Evolutionary conservation across 2,329 filamentous ascomycete genomes (phyloP).

Genomic region (Clonostachys rhizophaga): DNA sequence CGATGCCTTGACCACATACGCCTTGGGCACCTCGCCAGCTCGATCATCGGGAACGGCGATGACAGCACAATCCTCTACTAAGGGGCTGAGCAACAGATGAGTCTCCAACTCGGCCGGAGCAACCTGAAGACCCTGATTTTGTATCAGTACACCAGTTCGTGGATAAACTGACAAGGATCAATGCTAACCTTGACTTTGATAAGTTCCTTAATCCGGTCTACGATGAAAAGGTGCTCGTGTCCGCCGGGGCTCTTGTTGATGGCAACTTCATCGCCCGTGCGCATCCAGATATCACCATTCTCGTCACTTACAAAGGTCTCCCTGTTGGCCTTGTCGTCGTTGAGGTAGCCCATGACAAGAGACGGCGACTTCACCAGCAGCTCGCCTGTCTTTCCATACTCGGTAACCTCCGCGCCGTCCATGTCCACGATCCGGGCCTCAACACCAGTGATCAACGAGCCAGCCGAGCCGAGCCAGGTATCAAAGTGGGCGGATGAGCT

Average conservation of each 20-base stretch:
- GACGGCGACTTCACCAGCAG: constrained; percentile 68
- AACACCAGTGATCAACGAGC: too few species aligned
- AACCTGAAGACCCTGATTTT: constrained; percentile 53
- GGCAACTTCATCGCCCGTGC: constrained; percentile 74
- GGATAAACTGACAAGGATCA: too few species aligned
- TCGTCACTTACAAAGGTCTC: constrained; percentile 75
- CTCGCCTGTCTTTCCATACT: constrained; percentile 63
- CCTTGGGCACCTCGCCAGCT: constrained; percentile 51
- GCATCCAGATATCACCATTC: too few species aligned
- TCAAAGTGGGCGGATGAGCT: constrained; percentile 56
- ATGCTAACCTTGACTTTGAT: constrained; percentile 44
- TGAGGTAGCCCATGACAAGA: constrained; percentile 72
- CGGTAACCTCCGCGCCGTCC: constrained; percentile 69
- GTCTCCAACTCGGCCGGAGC: constrained; percentile 62
- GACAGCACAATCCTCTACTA: constrained; percentile 53
- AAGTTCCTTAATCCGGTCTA: constrained; percentile 57
- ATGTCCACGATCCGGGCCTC: constrained; percentile 64
- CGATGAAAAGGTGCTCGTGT: constrained; percentile 72
- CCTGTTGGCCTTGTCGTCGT: constrained; percentile 64
- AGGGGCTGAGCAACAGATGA: constrained; percentile 47
- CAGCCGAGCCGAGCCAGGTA: constrained; percentile 66
- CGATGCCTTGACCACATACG: constrained; percentile 49
- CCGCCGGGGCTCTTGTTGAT: constrained; percentile 55
- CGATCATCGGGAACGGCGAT: constrained; percentile 48
- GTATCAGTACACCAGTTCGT: too few species aligned